Percentiles rank a stretch among this genome's conserved stretches.
These are phyloP conservation scores for Cyclotella kingstonii DNA, from an alignment of 108 stramenopile species.

Conservation along the genomic window DNA sequence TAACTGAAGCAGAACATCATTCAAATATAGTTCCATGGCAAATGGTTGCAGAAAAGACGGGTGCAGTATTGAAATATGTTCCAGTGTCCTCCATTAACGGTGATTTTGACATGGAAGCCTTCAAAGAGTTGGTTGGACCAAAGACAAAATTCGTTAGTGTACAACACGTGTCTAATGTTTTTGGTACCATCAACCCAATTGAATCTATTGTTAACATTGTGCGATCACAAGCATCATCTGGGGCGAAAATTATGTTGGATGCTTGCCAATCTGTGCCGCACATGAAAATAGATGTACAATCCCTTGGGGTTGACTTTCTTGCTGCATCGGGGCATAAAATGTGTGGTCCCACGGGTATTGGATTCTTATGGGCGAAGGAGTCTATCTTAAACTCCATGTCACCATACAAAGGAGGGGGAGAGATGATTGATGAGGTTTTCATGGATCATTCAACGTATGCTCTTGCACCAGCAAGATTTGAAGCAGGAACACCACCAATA, in stretches of 20 bases:
- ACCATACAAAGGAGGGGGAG: constrained; percentile 92
- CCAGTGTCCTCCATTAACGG: constrained; percentile 53
- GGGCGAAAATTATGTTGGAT: constrained; percentile 83
- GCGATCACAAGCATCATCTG: constrained; percentile 52
- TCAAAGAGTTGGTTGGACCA: constrained; percentile 49
- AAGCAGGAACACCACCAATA: constrained; percentile 96
- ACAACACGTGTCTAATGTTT: constrained; percentile 90
- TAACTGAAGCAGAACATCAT: constrained; percentile 94
- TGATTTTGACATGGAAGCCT: constrained; percentile 64
- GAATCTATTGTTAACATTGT: constrained; percentile 71
- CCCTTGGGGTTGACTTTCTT: constrained; percentile 90
- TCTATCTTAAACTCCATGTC: constrained; percentile 80
- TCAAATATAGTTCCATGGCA: constrained; percentile 97
- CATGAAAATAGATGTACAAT: constrained; percentile 85
- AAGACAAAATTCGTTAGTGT: constrained; percentile 89
- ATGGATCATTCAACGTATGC: constrained; percentile 87
- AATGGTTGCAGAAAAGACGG: constrained; percentile 68
- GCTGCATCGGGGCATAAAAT: constrained; percentile 98
- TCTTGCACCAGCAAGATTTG: constrained; percentile 86
- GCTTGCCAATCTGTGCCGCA: constrained; percentile 96
- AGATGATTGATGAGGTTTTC: constrained; percentile 94
- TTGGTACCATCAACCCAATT: constrained; percentile 88
- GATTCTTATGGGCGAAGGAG: constrained; percentile 88
- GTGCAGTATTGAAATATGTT: constrained; percentile 72
- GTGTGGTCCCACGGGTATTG: constrained; percentile 97